Percentiles rank a stretch among this genome's conserved stretches.
Conservation (phyloP, 1,139 yeast genomes). For the Hemisphaericaspora xylofermentans region DNA sequence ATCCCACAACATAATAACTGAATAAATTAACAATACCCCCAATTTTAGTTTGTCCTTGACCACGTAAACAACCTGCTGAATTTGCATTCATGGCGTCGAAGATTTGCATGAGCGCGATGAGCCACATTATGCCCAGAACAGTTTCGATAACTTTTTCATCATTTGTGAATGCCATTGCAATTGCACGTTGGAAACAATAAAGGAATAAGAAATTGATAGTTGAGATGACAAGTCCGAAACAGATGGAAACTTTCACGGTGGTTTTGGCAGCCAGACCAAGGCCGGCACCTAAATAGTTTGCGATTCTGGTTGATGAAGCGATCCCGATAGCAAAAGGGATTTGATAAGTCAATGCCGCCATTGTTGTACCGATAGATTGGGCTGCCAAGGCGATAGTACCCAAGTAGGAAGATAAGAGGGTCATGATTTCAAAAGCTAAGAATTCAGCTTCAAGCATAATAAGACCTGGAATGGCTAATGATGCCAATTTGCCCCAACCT, state of each 20-base stretch:
- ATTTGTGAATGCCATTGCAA: slow-evolving; percentile 41
- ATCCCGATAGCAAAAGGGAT: slow-evolving; percentile 62
- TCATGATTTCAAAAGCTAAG: slow-evolving; percentile 56
- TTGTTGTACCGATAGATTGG: slow-evolving; percentile 56
- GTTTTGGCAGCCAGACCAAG: slow-evolving; percentile 45
- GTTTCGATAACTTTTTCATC: slow-evolving; percentile 42
- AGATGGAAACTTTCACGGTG: slow-evolving; percentile 46
- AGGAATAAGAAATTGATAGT: slow-evolving; percentile 40
- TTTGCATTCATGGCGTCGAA: slow-evolving; percentile 60
- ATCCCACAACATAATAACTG: slow-evolving; percentile 52
- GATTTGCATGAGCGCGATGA: slow-evolving; percentile 55
- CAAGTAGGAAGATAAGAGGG: slow-evolving; percentile 53
- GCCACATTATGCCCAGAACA: slow-evolving; percentile 47
- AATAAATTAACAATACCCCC: slow-evolving; percentile 57
- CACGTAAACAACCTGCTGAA: slow-evolving; percentile 59
- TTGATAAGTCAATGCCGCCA: slow-evolving; percentile 52
- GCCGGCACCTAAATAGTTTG: slow-evolving; percentile 58
- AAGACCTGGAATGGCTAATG: slow-evolving; percentile 55
- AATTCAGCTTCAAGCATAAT: slow-evolving; percentile 62
- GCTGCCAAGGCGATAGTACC: slow-evolving; percentile 58
- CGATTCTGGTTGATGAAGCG: slow-evolving; percentile 59
- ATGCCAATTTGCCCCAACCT: slow-evolving; percentile 49
- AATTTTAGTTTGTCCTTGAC: slow-evolving; percentile 59
- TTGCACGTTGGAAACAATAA: slow-evolving; percentile 35
- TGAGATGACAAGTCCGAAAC: slow-evolving; percentile 45